Evolutionary conservation across 2,329 filamentous ascomycete genomes (phyloP).

Genomic region (Trichoderma gracile): DNA sequence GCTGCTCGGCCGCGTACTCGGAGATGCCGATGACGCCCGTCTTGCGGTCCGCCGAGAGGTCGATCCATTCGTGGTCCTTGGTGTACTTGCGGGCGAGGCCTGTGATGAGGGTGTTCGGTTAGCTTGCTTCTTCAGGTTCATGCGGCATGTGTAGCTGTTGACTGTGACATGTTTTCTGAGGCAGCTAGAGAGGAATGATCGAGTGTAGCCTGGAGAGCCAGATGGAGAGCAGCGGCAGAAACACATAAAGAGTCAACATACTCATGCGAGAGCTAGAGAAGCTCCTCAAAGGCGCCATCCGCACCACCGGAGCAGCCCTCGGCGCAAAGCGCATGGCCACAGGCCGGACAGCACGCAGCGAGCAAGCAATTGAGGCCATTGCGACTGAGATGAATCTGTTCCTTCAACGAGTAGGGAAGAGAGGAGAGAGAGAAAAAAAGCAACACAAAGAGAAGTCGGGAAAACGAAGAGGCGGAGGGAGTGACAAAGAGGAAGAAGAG

Average conservation of each 20-base stretch:
- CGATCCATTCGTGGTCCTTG: conserved; percentile 97
- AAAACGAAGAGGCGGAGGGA: neutral
- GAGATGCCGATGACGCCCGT: conserved; percentile 84
- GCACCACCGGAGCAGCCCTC: conserved; percentile 45
- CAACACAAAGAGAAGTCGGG: too few relatives aligned
- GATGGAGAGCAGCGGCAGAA: too few relatives aligned
- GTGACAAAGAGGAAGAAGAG: neutral
- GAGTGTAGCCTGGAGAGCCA: too few relatives aligned
- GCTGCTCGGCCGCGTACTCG: conserved; percentile 83
- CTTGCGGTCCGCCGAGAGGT: conserved; percentile 79
- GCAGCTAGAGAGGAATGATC: neutral
- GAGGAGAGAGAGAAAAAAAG: neutral
- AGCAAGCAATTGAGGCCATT: conserved; percentile 64
- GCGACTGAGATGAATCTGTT: neutral
- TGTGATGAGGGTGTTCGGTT: conserved; percentile 35
- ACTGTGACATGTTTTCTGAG: neutral
- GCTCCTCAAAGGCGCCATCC: conserved; percentile 42
- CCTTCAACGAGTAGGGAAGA: too few relatives aligned
- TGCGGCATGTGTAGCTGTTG: neutral
- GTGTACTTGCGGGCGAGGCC: conserved; percentile 81
- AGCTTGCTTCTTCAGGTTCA: neutral
- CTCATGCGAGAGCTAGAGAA: conserved; percentile 45
- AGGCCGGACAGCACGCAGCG: conserved; percentile 53
- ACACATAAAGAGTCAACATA: conserved; percentile 33
- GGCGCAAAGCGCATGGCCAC: conserved; percentile 43